phyloP scores from a whole-genome alignment of 129 eudicot genomes.

The Escallonia herrerae region DNA sequence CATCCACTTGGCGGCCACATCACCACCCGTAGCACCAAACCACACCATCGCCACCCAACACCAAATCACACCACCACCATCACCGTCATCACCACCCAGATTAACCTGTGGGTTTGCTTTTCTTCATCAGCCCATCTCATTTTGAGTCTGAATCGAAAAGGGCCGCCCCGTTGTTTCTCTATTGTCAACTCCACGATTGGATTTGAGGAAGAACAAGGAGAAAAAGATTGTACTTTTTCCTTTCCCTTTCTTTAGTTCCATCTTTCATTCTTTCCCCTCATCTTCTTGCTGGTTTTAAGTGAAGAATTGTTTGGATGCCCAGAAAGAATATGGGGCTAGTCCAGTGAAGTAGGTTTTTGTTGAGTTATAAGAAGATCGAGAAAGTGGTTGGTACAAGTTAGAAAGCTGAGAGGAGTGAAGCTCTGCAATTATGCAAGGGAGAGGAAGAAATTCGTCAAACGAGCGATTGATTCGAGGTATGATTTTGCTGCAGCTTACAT shows the following conservation, averaged over 20 bases:
- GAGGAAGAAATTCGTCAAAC: conserved; percentile 66
- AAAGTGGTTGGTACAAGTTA: conserved; percentile 75
- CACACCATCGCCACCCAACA: no score
- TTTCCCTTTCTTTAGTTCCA: neutral
- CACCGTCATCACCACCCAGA: no score
- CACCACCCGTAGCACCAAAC: no score
- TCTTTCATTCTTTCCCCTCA: neutral
- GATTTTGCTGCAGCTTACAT: conserved; percentile 90
- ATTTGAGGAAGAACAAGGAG: neutral
- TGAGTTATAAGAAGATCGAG: neutral
- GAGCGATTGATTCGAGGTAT: conserved; percentile 81
- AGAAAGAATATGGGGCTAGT: neutral
- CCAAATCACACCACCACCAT: no score
- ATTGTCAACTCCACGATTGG: conserved; percentile 2
- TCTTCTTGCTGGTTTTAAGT: neutral
- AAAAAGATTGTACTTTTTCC: neutral
- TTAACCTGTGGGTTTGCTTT: conserved; percentile 3
- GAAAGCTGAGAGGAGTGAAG: conserved; percentile 61
- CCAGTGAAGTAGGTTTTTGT: neutral
- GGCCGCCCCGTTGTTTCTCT: neutral
- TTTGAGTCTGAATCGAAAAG: neutral
- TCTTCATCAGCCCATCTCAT: neutral
- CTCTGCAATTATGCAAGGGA: conserved; percentile 79
- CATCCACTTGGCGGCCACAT: no score
- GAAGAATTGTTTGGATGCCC: neutral